These are phyloP conservation scores for Macrolepiota fuliginosa DNA, from an alignment of 768 basidiomycete species.

Conservation along the genomic window DNA sequence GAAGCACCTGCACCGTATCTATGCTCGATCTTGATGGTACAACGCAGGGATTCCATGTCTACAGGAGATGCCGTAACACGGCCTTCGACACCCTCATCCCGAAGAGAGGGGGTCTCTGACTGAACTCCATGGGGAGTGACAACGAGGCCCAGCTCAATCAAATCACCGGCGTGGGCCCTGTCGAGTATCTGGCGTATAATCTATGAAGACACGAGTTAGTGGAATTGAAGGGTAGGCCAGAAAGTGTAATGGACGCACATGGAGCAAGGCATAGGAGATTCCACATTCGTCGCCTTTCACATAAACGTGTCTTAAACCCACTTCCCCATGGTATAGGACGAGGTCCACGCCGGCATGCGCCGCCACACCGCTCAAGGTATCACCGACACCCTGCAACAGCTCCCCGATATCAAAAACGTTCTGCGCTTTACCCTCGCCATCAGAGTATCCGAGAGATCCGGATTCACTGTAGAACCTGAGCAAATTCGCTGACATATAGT, in stretches of 20 bases:
- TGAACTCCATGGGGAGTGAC: constrained; percentile 28
- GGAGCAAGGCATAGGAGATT: constrained; percentile 74
- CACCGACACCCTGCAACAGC: constrained; percentile 84
- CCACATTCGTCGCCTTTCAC: constrained; percentile 86
- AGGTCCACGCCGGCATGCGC: constrained; percentile 86
- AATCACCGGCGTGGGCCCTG: constrained; percentile 70
- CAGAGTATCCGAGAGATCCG: constrained; percentile 10
- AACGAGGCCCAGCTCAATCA: constrained; percentile 81
- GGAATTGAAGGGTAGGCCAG: constrained; percentile 14
- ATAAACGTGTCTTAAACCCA: constrained; percentile 81
- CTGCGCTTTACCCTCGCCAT: constrained; percentile 15
- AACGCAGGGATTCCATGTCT: constrained; percentile 33
- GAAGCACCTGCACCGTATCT: constrained; percentile 30
- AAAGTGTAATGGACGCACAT: constrained; percentile 56
- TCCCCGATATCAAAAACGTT: constrained; percentile 93
- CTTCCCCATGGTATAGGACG: constrained; percentile 87
- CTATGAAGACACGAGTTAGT: constrained; percentile 36
- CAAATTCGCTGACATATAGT: constrained; percentile 91
- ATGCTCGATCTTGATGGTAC: constrained; percentile 49
- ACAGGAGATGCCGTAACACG: constrained; percentile 20
- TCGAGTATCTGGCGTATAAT: constrained; percentile 80
- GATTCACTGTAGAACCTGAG: constrained; percentile 41
- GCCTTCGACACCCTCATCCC: constrained; percentile 21
- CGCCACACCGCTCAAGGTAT: constrained; percentile 81
- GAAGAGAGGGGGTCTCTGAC: constrained; percentile 10